Percentiles rank a stretch among this genome's conserved stretches.
These are phyloP conservation scores for slime mould (Dictyostelium discoideum) DNA, from an alignment of 78 protist species.

Conservation along the genomic window dicty_2.7 NC_007089.4:2006001-2006500, in stretches of 20 bases:
- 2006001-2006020: too few relatives aligned
- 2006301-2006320: conserved; percentile 12
- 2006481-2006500: not conserved
- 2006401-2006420: not conserved
- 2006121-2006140: conserved; percentile 19
- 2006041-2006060: conserved; percentile 33
- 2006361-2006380: not conserved
- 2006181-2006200: not conserved
- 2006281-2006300: not conserved
- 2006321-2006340: conserved; percentile 17
- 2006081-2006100: conserved; percentile 60
- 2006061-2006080: conserved; percentile 71
- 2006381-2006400: not conserved
- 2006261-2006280: not conserved
- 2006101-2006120: conserved; percentile 32
- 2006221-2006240: not conserved
- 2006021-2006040: not conserved
- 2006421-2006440: not conserved
- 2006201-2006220: conserved; percentile 12
- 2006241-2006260: conserved; percentile 10
- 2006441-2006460: not conserved
- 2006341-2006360: not conserved
- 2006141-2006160: not conserved
- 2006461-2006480: not conserved
- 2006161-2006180: not conserved